Conservation (phyloP, 2,329 filamentous ascomycete species). For the Aspergillus caelatus region DNA sequence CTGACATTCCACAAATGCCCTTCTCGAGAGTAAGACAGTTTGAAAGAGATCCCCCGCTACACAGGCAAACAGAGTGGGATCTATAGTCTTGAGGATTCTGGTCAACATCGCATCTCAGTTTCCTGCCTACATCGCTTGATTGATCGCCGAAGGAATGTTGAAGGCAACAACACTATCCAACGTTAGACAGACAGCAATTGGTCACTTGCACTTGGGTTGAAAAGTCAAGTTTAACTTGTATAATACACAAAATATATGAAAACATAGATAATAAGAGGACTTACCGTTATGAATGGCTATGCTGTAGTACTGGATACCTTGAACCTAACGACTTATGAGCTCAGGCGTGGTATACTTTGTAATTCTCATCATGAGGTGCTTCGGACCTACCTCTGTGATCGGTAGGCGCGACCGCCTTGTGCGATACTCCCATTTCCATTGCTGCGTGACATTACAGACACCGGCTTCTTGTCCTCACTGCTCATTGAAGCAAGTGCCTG, state of each 20-base stretch:
- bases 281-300: neutral
- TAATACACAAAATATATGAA: neutral
- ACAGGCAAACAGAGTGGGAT: neutral
- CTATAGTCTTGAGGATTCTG: neutral
- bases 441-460: constrained; percentile 85
- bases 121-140: neutral
- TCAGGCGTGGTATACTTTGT: neutral
- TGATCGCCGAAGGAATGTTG: neutral
- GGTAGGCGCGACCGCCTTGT: constrained; percentile 45
- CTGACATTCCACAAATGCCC: neutral
- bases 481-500: constrained; percentile 85
- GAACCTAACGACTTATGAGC: neutral
- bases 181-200: neutral
- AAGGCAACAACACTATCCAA: neutral
- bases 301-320: neutral
- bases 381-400: constrained; percentile 27
- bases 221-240: neutral
- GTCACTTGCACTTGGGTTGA: neutral
- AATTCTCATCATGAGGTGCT: neutral
- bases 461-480: constrained; percentile 71
- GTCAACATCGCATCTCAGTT: neutral
- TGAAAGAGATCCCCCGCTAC: neutral
- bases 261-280: neutral
- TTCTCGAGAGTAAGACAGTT: too few relatives aligned
- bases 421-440: constrained; percentile 56